Evolutionary conservation across 495 filamentous ascomycete genomes (phyloP).

Genomic region (Hypoxylon cercidicola): DNA sequence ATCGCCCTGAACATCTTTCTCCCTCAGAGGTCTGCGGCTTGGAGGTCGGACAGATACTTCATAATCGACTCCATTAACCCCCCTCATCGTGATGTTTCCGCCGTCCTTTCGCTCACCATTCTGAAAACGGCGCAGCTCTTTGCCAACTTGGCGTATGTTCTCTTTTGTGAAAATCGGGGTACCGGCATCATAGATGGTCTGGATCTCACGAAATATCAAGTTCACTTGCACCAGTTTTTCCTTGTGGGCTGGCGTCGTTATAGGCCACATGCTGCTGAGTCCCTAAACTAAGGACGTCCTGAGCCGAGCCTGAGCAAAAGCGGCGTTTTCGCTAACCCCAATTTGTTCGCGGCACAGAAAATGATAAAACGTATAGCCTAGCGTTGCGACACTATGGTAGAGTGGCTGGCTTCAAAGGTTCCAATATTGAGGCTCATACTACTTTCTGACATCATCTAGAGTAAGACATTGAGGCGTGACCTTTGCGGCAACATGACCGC

Average conservation of each 20-base stretch:
- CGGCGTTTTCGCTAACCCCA: too few species aligned
- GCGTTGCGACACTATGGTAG: too few species aligned
- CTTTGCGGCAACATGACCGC: slow-evolving; percentile 21
- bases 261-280: slow-evolving; percentile 2
- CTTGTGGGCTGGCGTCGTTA: background rate
- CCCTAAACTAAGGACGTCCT: too few species aligned
- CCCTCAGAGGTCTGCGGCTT: slow-evolving; percentile 1
- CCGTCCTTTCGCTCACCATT: slow-evolving; percentile 15
- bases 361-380: too few species aligned
- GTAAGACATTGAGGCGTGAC: slow-evolving; percentile 6
- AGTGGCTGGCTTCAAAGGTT: background rate
- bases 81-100: slow-evolving; percentile 14
- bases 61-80: slow-evolving; percentile 27
- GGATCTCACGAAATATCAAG: slow-evolving; percentile 19
- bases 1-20: slow-evolving; percentile 23
- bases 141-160: slow-evolving; percentile 18
- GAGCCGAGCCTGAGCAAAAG: too few species aligned
- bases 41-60: slow-evolving; percentile 17
- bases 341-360: too few species aligned
- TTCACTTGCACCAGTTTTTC: background rate
- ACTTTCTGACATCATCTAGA: slow-evolving; percentile 24
- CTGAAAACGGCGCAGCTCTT: slow-evolving; percentile 23
- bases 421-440: slow-evolving; percentile 4
- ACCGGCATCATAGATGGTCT: slow-evolving; percentile 25
- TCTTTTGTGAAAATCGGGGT: slow-evolving; percentile 30